Evolutionary conservation across 2,329 filamentous ascomycete genomes (phyloP).

Genomic region (Cladosporium sp.): DNA sequence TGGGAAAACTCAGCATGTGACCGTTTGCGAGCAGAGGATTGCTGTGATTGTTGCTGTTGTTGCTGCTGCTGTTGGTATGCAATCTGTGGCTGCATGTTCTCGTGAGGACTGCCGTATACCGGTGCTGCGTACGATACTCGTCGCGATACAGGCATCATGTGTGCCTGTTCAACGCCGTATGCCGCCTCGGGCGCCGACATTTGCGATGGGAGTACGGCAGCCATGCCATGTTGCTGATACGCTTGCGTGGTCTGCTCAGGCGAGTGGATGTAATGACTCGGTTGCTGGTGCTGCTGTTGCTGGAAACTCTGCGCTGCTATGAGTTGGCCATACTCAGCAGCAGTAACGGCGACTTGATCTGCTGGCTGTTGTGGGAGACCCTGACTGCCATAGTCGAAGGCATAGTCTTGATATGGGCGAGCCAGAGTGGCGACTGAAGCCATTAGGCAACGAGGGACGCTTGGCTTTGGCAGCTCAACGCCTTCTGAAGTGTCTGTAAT

Average conservation of each 20-base stretch:
- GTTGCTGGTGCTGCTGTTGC: slow-evolving; percentile 18
- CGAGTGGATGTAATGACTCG: slow-evolving; percentile 10
- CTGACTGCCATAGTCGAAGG: slow-evolving; percentile 43
- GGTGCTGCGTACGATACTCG: slow-evolving; percentile 5
- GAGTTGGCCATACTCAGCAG: slow-evolving; percentile 21
- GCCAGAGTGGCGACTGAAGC: slow-evolving; percentile 41
- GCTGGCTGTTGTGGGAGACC: slow-evolving; percentile 40
- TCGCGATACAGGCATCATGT: slow-evolving; percentile 20
- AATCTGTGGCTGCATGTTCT: slow-evolving; percentile 8
- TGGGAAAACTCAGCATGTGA: slow-evolving; percentile 39
- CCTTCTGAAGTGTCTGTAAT: not conserved
- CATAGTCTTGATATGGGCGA: slow-evolving; percentile 42
- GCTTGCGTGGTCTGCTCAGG: slow-evolving; percentile 15
- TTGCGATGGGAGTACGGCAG: slow-evolving; percentile 26
- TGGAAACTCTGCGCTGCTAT: slow-evolving; percentile 24
- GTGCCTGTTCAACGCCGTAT: slow-evolving; percentile 25
- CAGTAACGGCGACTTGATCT: slow-evolving; percentile 15
- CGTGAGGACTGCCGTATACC: slow-evolving; percentile 12
- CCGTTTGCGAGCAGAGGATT: slow-evolving; percentile 35
- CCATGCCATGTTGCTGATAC: slow-evolving; percentile 26
- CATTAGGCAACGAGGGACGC: not conserved
- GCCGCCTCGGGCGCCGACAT: slow-evolving; percentile 24
- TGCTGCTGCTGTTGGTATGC: slow-evolving; percentile 13
- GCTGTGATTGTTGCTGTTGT: slow-evolving; percentile 8
- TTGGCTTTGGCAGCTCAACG: not conserved